A percentile compares a stretch with the other conserved stretches of the same genome.
These are phyloP conservation scores for Myriosclerotinia duriaeana DNA, from an alignment of 2,329 filamentous ascomycete species.

Conservation along the genomic window DNA sequence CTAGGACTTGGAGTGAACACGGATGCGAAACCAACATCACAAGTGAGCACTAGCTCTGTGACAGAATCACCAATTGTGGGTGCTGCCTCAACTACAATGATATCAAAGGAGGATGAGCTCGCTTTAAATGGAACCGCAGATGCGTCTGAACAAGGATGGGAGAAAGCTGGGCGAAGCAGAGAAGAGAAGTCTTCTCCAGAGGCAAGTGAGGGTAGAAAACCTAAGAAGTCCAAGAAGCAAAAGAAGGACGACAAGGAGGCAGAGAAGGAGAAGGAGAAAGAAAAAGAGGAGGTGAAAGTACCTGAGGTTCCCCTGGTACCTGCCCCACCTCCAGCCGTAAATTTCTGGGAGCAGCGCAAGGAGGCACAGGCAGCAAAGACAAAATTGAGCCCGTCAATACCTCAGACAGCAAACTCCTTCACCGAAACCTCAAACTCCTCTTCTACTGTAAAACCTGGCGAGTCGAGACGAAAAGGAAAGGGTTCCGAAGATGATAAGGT, in stretches of 20 bases:
- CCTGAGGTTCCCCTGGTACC: constrained; percentile 61
- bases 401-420: constrained; percentile 26
- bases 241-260: constrained; percentile 44
- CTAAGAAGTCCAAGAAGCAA: constrained; percentile 39
- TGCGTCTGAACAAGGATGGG: constrained; percentile 63
- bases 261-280: constrained; percentile 58
- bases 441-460: constrained; percentile 38
- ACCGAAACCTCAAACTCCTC: constrained; percentile 28
- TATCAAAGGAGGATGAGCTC: constrained; percentile 54
- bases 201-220: constrained; percentile 33
- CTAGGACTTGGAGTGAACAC: constrained; percentile 28
- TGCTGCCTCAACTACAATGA: constrained; percentile 50
- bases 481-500: constrained; percentile 43
- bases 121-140: constrained; percentile 62
- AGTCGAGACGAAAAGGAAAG: constrained; percentile 46
- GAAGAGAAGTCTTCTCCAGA: constrained; percentile 58
- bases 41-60: constrained; percentile 41
- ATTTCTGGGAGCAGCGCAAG: constrained; percentile 81
- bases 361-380: constrained; percentile 58
- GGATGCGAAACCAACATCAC: constrained; percentile 31
- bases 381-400: constrained; percentile 40
- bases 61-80: constrained; percentile 55
- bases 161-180: constrained; percentile 60
- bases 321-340: constrained; percentile 79
- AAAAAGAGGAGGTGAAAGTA: constrained; percentile 58